These are phyloP conservation scores for Yarrowia osloensis DNA, from an alignment of 805 yeast species.

Conservation along the genomic window DNA sequence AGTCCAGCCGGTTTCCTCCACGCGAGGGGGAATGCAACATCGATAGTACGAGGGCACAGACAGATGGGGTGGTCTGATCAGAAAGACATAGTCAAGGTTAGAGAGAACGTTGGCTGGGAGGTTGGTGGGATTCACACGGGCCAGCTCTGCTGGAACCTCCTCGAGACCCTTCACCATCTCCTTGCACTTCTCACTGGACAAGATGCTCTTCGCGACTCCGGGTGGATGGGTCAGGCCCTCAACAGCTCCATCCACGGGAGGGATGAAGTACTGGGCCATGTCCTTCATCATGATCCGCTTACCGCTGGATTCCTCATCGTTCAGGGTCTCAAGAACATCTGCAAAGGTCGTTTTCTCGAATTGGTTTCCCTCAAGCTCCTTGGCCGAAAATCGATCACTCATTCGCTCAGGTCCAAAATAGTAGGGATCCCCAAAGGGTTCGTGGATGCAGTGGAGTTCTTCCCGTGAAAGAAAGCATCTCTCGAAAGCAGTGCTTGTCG, in stretches of 20 bases:
- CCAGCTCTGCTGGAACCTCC: not conserved
- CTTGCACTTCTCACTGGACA: not conserved
- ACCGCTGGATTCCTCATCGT: slow-evolving; percentile 7
- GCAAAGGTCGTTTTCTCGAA: slow-evolving; percentile 33
- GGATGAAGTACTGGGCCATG: slow-evolving; percentile 39
- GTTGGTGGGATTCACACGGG: slow-evolving; percentile 34
- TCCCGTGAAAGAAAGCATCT: slow-evolving; percentile 36
- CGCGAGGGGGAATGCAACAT: slow-evolving; percentile 38
- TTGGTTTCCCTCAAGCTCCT: slow-evolving; percentile 30
- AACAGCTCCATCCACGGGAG: slow-evolving; percentile 32
- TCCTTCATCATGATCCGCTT: slow-evolving; percentile 37
- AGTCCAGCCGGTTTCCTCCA: slow-evolving; percentile 37
- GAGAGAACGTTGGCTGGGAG: slow-evolving; percentile 34
- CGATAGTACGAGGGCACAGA: slow-evolving; percentile 38
- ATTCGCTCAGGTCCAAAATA: slow-evolving; percentile 38
- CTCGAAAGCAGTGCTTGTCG: slow-evolving; percentile 39
- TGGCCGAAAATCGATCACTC: slow-evolving; percentile 35
- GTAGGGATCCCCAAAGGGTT: slow-evolving; percentile 40
- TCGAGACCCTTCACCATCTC: slow-evolving; percentile 12
- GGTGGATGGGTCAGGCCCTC: not conserved
- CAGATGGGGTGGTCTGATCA: slow-evolving; percentile 38
- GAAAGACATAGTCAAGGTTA: slow-evolving; percentile 34
- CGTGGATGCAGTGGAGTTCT: slow-evolving; percentile 36
- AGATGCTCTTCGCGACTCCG: slow-evolving; percentile 10
- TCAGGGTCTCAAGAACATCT: slow-evolving; percentile 33